Conservation (phyloP, 2,329 filamentous ascomycete species). For the Cryphonectria japonica region DNA sequence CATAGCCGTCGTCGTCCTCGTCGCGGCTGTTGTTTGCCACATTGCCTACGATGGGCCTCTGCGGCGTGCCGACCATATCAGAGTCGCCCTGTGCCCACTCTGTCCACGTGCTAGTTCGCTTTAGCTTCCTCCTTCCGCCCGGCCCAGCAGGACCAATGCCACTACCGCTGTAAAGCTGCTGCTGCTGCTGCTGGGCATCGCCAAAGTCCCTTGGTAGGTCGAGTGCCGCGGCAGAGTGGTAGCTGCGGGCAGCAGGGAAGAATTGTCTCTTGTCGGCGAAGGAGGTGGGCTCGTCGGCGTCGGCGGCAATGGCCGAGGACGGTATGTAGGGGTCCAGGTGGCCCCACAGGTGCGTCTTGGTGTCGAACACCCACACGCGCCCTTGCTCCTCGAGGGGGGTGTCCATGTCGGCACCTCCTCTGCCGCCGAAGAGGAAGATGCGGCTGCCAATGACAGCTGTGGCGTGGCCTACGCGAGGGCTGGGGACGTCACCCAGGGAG, state of each 20-base stretch:
- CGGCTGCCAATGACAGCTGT: conserved; percentile 68
- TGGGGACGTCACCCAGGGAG: conserved; percentile 55
- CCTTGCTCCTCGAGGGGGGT: conserved; percentile 74
- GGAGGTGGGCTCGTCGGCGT: conserved; percentile 32
- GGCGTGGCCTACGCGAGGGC: conserved; percentile 73
- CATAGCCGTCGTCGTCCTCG: conserved; percentile 64
- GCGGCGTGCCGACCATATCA: conserved; percentile 59
- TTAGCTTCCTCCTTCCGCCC: neutral
- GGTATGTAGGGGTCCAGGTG: conserved; percentile 58
- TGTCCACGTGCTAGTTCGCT: conserved; percentile 45
- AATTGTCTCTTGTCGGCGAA: conserved; percentile 37
- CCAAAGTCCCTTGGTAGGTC: conserved; percentile 59
- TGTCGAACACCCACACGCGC: conserved; percentile 76
- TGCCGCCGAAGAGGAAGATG: conserved; percentile 82
- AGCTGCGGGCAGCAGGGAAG: conserved; percentile 69
- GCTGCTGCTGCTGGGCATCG: conserved; percentile 31
- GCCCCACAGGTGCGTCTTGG: conserved; percentile 65
- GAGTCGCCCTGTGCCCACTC: conserved; percentile 61
- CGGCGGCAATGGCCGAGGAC: conserved; percentile 41
- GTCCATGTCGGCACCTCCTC: conserved; percentile 67
- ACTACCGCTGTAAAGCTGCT: conserved; percentile 22
- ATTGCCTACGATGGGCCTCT: conserved; percentile 60
- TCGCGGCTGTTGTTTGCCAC: conserved; percentile 62
- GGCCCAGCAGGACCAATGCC: neutral
- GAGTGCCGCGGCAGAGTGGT: conserved; percentile 65